phyloP scores from a whole-genome alignment of 2,329 filamentous ascomycete species.

The Hypoxylon sp. region DNA sequence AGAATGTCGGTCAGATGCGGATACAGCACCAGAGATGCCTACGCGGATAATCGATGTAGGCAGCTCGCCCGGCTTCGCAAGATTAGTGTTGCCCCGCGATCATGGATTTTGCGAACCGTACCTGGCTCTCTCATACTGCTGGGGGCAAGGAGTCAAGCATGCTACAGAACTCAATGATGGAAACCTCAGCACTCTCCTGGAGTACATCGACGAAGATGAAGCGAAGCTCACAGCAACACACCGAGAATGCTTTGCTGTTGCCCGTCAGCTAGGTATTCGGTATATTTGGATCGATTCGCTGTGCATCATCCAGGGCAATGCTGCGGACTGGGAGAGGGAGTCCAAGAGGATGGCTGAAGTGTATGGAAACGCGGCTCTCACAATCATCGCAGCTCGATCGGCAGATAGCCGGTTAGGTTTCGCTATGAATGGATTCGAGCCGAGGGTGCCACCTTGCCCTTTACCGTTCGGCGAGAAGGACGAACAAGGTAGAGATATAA shows the following conservation, averaged over 20 bases:
- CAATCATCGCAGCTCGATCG: constrained; percentile 29
- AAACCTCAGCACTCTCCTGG: constrained; percentile 23
- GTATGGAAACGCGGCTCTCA: constrained; percentile 30
- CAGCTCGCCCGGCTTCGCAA: neutral
- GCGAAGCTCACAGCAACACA: constrained; percentile 25
- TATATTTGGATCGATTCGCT: constrained; percentile 35
- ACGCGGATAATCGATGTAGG: constrained; percentile 32
- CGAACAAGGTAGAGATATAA: constrained; percentile 8
- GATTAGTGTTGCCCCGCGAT: constrained; percentile 17
- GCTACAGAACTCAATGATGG: constrained; percentile 11
- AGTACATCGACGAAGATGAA: constrained; percentile 35
- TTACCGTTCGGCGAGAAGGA: constrained; percentile 18
- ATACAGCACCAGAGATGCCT: constrained; percentile 14
- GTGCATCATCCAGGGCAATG: constrained; percentile 32
- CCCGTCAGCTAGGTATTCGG: constrained; percentile 29
- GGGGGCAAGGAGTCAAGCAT: constrained; percentile 25
- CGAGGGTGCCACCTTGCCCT: constrained; percentile 11
- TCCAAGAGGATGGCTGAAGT: constrained; percentile 28
- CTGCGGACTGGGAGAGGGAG: constrained; percentile 25
- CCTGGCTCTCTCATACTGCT: constrained; percentile 39
- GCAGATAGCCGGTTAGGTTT: constrained; percentile 31
- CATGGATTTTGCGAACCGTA: constrained; percentile 27
- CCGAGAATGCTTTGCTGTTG: constrained; percentile 23
- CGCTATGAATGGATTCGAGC: constrained; percentile 13
- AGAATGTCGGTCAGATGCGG: constrained; percentile 16